Base-by-base conservation (phyloP, 2,329 filamentous ascomycete species). In the Fusarium anthophilum region DNA sequence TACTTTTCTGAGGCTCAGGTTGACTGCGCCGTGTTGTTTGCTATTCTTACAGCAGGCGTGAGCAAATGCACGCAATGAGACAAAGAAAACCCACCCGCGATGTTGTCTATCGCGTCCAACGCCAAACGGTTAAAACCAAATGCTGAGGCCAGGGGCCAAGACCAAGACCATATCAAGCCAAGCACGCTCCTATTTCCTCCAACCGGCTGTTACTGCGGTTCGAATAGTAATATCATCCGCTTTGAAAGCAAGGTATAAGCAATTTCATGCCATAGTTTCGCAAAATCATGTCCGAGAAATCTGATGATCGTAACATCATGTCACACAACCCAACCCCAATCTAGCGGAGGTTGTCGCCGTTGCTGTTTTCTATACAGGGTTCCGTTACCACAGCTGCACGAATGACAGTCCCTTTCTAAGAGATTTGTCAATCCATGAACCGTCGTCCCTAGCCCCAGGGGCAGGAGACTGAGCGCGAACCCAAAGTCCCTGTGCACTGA, bases 401-500 rank as follows among this genome's bases (percentile, higher is more conserved):
- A 73, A 70, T 26, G 77, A 75, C 43, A 77, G 26, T 37, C 71
- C 62, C 59, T 77, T 74, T 50, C 70, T 67, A 59, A 76, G 68
- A 32, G 77, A 79, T 56, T 75, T 76, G 66, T 76, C 70, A 45
- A 78, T 73, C 77, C 77, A 78, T 45, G 70, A 60, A 38, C 72
- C 69, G 6, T 77, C 69, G 30, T 78, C 67, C n/a, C 63, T 67
- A 20, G 67, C 38, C 14, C 64, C 74, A 26, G 62, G 57, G 18
- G 66, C 69, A 38, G 72, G 70, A 28, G 66, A 69, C 26, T 72
- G 66, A 18, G 64, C 38, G 32, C 63, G 66, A 54, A 60, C 64
- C 77, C 77, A 79, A 35, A 79, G 70, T 37, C 55, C 73, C 54
- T 79, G 77, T n/a, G 75, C 53, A 43, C 66, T 72, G 63, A 79